phyloP scores from a whole-genome alignment of 192 early-diverging fungal species.

The Cetraspora pellucida region DNA sequence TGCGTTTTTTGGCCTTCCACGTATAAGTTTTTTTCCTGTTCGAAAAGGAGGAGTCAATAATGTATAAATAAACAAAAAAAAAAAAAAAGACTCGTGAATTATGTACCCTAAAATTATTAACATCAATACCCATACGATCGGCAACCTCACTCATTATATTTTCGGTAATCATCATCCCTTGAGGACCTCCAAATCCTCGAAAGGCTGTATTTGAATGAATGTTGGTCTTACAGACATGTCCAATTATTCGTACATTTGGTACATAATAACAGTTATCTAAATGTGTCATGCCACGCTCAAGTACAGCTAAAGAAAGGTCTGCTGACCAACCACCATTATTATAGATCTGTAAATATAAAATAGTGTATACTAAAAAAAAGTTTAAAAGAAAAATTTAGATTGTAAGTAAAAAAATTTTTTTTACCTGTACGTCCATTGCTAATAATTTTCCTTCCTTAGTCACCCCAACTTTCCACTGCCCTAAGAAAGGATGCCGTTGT shows the following conservation, averaged over 20 bases:
- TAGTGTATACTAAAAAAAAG: neutral
- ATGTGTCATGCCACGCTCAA: slow-evolving; percentile 77
- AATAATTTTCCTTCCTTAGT: slow-evolving; percentile 65
- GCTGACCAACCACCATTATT: slow-evolving; percentile 68
- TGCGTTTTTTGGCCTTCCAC: slow-evolving; percentile 68
- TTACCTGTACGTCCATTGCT: slow-evolving; percentile 54
- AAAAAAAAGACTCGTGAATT: neutral
- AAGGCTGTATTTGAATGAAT: slow-evolving; percentile 85
- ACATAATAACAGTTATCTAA: slow-evolving; percentile 81
- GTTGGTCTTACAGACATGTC: slow-evolving; percentile 80
- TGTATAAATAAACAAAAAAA: neutral
- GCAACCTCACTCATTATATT: slow-evolving; percentile 79
- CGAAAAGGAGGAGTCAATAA: neutral
- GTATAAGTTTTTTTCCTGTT: slow-evolving; percentile 69
- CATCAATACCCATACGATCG: slow-evolving; percentile 62
- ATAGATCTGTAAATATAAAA: slow-evolving; percentile 47
- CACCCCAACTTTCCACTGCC: slow-evolving; percentile 76
- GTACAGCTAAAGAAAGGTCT: slow-evolving; percentile 66
- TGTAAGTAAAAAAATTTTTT: neutral
- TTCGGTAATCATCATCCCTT: slow-evolving; percentile 83
- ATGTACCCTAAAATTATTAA: slow-evolving; percentile 58
- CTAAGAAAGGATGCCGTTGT: slow-evolving; percentile 80
- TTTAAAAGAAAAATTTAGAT: neutral
- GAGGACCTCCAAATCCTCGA: slow-evolving; percentile 84
- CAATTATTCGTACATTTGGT: slow-evolving; percentile 67